These are phyloP conservation scores for Mucor plumbeus DNA, from an alignment of 371 early-diverging fungal genomes.

Conservation along the genomic window DNA sequence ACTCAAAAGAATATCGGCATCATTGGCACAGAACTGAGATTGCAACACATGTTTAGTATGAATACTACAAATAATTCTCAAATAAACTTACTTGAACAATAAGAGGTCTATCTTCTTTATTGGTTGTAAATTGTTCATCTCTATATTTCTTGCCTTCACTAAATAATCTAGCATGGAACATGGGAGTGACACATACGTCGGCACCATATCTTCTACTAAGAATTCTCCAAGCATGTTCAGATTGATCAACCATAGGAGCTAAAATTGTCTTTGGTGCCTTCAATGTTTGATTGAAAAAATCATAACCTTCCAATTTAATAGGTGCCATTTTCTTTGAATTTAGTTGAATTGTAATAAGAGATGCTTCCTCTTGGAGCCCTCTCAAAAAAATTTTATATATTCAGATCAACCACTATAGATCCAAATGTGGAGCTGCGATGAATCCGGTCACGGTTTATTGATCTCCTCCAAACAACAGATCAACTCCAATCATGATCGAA, in stretches of 20 bases:
- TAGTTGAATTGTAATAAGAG: too few relatives aligned
- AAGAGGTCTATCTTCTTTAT: constrained; percentile 83
- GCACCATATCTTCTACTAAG: constrained; percentile 91
- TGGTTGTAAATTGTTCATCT: constrained; percentile 80
- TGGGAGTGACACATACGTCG: constrained; percentile 97
- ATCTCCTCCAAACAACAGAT: too few relatives aligned
- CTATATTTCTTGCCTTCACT: constrained; percentile 69
- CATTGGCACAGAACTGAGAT: constrained; percentile 95
- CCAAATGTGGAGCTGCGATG: too few relatives aligned
- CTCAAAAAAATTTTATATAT: too few relatives aligned
- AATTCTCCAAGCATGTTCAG: constrained; percentile 93
- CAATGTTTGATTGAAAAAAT: constrained; percentile 75
- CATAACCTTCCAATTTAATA: constrained; percentile 77
- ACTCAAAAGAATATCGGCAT: constrained; percentile 82
- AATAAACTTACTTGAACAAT: constrained; percentile 80
- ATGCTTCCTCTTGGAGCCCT: too few relatives aligned
- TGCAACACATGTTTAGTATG: background rate
- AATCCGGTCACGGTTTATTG: too few relatives aligned
- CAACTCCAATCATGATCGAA: too few relatives aligned
- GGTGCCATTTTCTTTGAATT: constrained; percentile 14
- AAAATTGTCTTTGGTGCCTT: constrained; percentile 79
- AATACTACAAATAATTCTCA: too few relatives aligned
- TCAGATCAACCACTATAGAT: too few relatives aligned
- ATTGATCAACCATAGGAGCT: constrained; percentile 97
- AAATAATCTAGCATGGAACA: constrained; percentile 96